Conservation (phyloP, 192 early-diverging fungal species). For the Gigaspora rosea region DNA sequence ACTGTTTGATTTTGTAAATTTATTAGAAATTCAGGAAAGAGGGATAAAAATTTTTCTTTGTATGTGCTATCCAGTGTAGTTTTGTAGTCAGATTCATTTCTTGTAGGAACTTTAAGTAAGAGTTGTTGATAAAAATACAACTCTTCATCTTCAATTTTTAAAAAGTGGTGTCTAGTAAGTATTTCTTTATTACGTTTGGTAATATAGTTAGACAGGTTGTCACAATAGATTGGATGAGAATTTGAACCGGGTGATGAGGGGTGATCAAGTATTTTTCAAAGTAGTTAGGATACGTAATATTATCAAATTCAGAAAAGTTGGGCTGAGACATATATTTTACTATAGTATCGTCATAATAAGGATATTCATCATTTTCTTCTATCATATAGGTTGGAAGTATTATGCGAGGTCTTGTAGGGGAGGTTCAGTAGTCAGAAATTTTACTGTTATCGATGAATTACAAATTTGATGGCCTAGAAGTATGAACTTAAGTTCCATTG, state of each 20-base stretch:
- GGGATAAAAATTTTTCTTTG: not conserved
- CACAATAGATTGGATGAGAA: not conserved
- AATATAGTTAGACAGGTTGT: not conserved
- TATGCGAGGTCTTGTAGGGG: too few relatives aligned
- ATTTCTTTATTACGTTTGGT: not conserved
- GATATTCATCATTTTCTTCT: not conserved
- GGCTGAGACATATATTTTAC: not conserved
- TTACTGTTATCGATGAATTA: slow-evolving; percentile 10
- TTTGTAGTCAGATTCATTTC: slow-evolving; percentile 11
- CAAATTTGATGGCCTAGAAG: not conserved
- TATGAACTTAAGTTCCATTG: not conserved
- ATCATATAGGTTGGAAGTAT: not conserved
- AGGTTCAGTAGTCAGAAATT: not conserved
- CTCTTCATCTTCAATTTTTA: not conserved
- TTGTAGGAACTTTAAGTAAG: not conserved
- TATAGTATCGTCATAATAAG: not conserved
- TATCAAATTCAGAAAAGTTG: not conserved
- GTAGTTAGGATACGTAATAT: not conserved
- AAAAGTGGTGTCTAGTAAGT: not conserved
- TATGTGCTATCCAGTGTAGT: not conserved
- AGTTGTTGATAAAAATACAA: not conserved
- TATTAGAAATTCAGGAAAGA: not conserved
- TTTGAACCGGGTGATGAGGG: too few relatives aligned
- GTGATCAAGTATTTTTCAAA: not conserved
- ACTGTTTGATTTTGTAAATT: not conserved